Evolutionary conservation across 345 rosid genomes (phyloP).

Genomic region (Populus deltoides): DNA sequence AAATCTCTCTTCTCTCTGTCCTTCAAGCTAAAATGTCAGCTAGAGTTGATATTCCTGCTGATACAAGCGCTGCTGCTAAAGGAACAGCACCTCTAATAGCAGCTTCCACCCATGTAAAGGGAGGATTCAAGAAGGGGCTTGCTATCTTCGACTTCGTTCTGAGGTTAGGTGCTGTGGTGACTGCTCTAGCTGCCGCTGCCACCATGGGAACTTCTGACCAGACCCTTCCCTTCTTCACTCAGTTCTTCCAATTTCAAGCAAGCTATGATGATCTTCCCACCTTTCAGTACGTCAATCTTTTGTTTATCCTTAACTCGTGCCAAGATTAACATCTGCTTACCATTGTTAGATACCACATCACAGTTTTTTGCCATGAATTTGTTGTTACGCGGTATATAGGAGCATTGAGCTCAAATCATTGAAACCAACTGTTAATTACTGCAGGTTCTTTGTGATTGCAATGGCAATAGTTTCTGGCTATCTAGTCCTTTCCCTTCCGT

Average conservation of each 20-base stretch:
- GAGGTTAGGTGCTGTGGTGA: constrained; percentile 52
- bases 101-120: constrained; percentile 5
- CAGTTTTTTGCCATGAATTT: background rate
- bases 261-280: constrained; percentile 69
- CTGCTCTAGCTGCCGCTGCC: constrained; percentile 52
- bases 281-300: constrained; percentile 41
- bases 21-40: background rate
- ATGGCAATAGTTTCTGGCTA: constrained; percentile 61
- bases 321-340: background rate
- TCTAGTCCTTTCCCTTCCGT: constrained; percentile 74
- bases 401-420: background rate
- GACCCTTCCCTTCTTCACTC: constrained; percentile 85
- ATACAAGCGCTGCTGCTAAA: constrained; percentile 20
- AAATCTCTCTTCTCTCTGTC: background rate
- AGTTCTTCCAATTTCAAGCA: constrained; percentile 88
- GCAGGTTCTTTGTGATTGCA: constrained; percentile 74
- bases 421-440: background rate
- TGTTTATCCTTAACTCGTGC: no score
- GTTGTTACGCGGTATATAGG: background rate
- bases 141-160: constrained; percentile 69
- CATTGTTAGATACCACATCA: background rate
- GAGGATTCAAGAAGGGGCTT: constrained; percentile 51
- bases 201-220: constrained; percentile 65
- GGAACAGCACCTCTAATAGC: constrained; percentile 19
- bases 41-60: constrained; percentile 11